Evolutionary conservation across 2,329 filamentous ascomycete species (phyloP).

Genomic region (Beauveria bassiana): DNA sequence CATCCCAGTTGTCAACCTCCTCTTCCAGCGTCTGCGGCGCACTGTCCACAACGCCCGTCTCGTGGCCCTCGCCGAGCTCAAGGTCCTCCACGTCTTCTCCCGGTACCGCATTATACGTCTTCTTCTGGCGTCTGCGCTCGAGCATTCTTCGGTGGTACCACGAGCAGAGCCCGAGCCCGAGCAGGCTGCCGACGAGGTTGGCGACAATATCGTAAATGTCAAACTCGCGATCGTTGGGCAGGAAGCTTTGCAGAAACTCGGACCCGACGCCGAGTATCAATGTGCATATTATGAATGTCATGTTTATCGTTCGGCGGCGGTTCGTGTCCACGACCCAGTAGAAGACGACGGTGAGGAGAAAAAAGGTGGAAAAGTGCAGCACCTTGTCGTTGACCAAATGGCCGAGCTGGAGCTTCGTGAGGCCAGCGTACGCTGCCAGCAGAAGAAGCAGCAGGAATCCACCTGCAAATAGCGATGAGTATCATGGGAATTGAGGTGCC

Average conservation of each 20-base stretch:
- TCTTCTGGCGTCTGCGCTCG: constrained; percentile 69
- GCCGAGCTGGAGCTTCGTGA: constrained; percentile 54
- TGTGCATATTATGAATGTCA: constrained; percentile 77
- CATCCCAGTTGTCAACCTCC: constrained; percentile 90
- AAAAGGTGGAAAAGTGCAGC: constrained; percentile 82
- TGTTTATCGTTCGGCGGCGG: constrained; percentile 73
- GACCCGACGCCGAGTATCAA: constrained; percentile 62
- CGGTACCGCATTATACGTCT: constrained; percentile 63
- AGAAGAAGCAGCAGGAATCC: constrained; percentile 64
- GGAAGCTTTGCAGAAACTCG: constrained; percentile 65
- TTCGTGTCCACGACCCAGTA: constrained; percentile 96
- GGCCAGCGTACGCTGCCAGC: constrained; percentile 69
- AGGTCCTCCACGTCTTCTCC: constrained; percentile 59
- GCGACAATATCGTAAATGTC: constrained; percentile 83
- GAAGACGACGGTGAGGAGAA: constrained; percentile 77
- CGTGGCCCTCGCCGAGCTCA: constrained; percentile 68
- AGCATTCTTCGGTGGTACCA: constrained; percentile 97
- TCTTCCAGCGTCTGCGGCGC: constrained; percentile 52
- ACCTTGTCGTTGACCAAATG: constrained; percentile 75
- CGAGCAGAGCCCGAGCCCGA: constrained; percentile 64
- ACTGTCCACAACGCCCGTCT: constrained; percentile 50
- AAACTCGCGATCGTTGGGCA: constrained; percentile 64
- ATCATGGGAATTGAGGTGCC: background rate
- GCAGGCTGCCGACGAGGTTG: constrained; percentile 72
- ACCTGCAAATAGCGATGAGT: constrained; percentile 38